A percentile compares a stretch with the other conserved stretches of the same genome.
Evolutionary conservation across 2,329 filamentous ascomycete genomes (phyloP).

Genomic region (Alternaria sp.): DNA sequence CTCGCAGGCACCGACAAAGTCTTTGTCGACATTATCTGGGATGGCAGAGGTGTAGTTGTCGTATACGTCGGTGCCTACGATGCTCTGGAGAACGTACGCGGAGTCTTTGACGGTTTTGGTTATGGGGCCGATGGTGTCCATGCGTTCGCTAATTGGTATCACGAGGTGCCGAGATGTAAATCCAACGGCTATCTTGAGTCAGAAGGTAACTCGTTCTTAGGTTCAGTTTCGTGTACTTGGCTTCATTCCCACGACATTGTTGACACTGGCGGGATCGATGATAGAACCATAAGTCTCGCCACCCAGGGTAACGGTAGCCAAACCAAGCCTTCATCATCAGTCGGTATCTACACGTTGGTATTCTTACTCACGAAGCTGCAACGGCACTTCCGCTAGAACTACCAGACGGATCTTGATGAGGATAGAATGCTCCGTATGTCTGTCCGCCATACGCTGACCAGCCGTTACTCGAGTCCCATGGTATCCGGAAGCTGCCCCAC

Average conservation of each 20-base stretch:
- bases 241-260: slow-evolving; percentile 74
- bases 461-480: slow-evolving; percentile 43
- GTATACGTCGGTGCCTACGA: slow-evolving; percentile 66
- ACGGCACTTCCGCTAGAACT: slow-evolving; percentile 71
- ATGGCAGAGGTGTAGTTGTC: slow-evolving; percentile 72
- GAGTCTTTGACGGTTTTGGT: slow-evolving; percentile 73
- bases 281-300: slow-evolving; percentile 74
- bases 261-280: slow-evolving; percentile 74
- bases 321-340: not conserved
- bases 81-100: slow-evolving; percentile 69
- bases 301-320: not conserved
- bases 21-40: slow-evolving; percentile 57
- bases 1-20: not conserved
- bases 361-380: slow-evolving; percentile 66
- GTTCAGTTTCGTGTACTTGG: slow-evolving; percentile 54
- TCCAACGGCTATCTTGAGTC: slow-evolving; percentile 60
- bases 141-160: slow-evolving; percentile 69
- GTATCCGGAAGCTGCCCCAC: slow-evolving; percentile 62
- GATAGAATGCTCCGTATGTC: slow-evolving; percentile 64
- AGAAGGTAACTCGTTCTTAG: not conserved
- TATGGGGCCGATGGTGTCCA: slow-evolving; percentile 73
- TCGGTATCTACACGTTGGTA: too few species aligned
- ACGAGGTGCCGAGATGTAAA: slow-evolving; percentile 66
- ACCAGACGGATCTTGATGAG: slow-evolving; percentile 70
- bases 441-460: slow-evolving; percentile 43